Conservation (phyloP, 1,284 basidiomycete species). For the Takashimella koratensis region DNA sequence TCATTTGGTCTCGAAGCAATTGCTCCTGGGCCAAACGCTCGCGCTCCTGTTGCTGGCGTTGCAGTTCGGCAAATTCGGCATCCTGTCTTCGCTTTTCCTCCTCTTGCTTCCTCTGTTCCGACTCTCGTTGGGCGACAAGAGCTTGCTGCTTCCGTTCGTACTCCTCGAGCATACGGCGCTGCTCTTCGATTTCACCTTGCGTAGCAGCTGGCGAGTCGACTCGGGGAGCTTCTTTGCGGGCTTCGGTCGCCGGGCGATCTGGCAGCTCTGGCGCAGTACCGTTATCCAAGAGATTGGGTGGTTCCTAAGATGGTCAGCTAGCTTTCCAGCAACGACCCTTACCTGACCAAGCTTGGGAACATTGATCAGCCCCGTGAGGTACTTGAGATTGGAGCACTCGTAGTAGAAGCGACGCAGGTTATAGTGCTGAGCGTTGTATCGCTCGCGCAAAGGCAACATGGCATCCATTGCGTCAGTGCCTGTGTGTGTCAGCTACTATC, state of each 20-base stretch:
- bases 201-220: slow-evolving; percentile 63
- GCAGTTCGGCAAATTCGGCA: slow-evolving; percentile 73
- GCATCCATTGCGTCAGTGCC: slow-evolving; percentile 84
- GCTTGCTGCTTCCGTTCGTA: slow-evolving; percentile 94
- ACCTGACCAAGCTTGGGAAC: slow-evolving; percentile 92
- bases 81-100: slow-evolving; percentile 79
- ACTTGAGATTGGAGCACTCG: slow-evolving; percentile 95
- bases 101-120: slow-evolving; percentile 72
- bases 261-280: slow-evolving; percentile 83
- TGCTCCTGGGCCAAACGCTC: slow-evolving; percentile 86
- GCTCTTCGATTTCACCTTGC: slow-evolving; percentile 78
- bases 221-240: slow-evolving; percentile 53
- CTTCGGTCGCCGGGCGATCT: slow-evolving; percentile 62
- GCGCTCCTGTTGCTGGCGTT: slow-evolving; percentile 62
- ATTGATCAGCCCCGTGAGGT: slow-evolving; percentile 90
- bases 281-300: slow-evolving; percentile 82
- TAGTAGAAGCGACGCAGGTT: slow-evolving; percentile 93
- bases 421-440: slow-evolving; percentile 84
- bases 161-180: slow-evolving; percentile 90
- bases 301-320: slow-evolving; percentile 60
- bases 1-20: slow-evolving; percentile 80
- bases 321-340: slow-evolving; percentile 27
- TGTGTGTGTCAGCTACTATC: slow-evolving; percentile 40
- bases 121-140: slow-evolving; percentile 71
- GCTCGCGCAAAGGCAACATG: slow-evolving; percentile 75